A percentile compares a stretch with the other conserved stretches of the same genome.
These are phyloP conservation scores for Venturia pyrina DNA, from an alignment of 2,329 filamentous ascomycete species.

Conservation along the genomic window DNA sequence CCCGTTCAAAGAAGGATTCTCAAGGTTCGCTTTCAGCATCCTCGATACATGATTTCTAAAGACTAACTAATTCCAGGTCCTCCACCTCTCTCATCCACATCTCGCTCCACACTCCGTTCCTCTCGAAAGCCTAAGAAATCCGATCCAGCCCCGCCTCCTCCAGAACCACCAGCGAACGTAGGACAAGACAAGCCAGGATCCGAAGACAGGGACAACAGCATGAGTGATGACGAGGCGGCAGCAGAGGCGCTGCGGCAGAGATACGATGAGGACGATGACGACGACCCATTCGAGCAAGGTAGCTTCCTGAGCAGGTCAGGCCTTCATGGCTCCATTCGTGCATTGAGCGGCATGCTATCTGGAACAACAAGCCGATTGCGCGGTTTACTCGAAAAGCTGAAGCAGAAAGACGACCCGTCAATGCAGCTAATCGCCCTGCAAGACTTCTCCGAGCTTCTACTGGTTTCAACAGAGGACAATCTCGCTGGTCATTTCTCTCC, in stretches of 20 bases:
- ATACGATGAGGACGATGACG: constrained; percentile 36
- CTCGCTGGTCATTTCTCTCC: constrained; percentile 90
- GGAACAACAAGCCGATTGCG: constrained; percentile 54
- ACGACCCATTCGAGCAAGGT: constrained; percentile 46
- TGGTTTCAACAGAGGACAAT: constrained; percentile 95
- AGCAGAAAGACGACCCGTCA: constrained; percentile 74
- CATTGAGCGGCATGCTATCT: constrained; percentile 85
- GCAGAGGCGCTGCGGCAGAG: constrained; percentile 52
- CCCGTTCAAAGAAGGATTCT: constrained; percentile 57
- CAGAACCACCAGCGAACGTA: constrained; percentile 13
- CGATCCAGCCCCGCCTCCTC: constrained; percentile 22
- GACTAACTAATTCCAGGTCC: constrained; percentile 17
- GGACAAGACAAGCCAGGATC: background rate
- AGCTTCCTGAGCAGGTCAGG: constrained; percentile 58
- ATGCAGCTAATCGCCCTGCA: constrained; percentile 86
- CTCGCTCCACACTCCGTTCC: constrained; percentile 5
- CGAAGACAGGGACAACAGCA: constrained; percentile 21
- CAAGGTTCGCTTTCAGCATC: constrained; percentile 34
- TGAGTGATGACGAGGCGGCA: constrained; percentile 44
- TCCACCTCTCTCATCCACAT: constrained; percentile 14
- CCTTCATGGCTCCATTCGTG: constrained; percentile 71
- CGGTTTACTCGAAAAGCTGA: constrained; percentile 49
- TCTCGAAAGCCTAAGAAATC: constrained; percentile 9
- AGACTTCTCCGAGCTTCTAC: constrained; percentile 82
- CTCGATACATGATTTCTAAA: constrained; percentile 21